phyloP scores from a whole-genome alignment of 2,329 filamentous ascomycete species.

The Diplodia corticola region DNA sequence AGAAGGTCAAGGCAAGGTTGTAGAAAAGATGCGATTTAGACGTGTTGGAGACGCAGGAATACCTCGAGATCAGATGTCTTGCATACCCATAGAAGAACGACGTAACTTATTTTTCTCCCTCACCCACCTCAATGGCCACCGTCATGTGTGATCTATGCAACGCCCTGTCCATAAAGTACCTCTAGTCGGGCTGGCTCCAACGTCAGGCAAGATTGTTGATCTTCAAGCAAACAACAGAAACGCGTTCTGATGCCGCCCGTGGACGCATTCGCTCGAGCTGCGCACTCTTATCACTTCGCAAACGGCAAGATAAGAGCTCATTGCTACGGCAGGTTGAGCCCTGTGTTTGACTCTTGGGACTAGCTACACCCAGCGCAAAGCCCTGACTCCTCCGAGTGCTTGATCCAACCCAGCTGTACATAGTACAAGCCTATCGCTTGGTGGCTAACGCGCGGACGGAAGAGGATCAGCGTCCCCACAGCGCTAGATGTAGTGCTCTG shows the following conservation, averaged over 20 bases:
- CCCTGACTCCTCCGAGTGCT: neutral
- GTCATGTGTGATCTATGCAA: neutral
- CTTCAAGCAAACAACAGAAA: no score
- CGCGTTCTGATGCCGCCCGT: no score
- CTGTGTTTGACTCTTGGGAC: neutral
- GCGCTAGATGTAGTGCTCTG: neutral
- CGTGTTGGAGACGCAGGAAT: neutral
- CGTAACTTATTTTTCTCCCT: neutral
- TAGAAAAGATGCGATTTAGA: conserved; percentile 28
- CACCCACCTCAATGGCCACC: neutral
- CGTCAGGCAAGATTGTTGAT: no score
- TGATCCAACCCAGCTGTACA: neutral
- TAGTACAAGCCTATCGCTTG: no score
- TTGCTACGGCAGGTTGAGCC: neutral
- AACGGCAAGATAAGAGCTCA: neutral
- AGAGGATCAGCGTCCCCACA: no score
- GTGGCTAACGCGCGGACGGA: no score
- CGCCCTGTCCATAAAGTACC: neutral
- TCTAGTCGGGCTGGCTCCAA: no score
- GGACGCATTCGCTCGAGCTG: no score
- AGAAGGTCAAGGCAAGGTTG: conserved; percentile 42
- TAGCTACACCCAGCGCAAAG: neutral
- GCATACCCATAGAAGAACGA: conserved; percentile 13
- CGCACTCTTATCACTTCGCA: neutral
- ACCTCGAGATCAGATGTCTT: neutral